phyloP scores from a whole-genome alignment of 163 green algal species.

The Smithsoniella earleae region DNA sequence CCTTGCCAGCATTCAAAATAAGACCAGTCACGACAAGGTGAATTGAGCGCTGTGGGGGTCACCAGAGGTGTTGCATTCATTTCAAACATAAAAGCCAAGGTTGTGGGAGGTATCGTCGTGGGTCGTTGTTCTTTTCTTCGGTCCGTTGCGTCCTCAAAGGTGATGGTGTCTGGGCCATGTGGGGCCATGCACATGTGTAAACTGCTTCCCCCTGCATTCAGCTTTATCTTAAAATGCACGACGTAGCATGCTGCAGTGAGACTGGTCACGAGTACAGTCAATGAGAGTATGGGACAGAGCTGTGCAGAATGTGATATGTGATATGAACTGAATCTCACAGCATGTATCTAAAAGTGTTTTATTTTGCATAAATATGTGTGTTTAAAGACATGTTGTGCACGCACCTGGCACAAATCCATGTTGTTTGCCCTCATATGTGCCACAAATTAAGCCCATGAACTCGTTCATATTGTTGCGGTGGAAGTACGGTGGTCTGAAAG shows the following conservation, averaged over 20 bases:
- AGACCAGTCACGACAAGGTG: background rate
- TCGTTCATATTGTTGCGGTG: slow-evolving; percentile 81
- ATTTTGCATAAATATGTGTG: too few species aligned
- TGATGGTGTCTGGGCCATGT: slow-evolving; percentile 79
- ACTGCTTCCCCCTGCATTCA: slow-evolving; percentile 54
- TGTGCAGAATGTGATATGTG: too few species aligned
- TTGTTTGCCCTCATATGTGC: slow-evolving; percentile 79
- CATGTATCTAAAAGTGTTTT: too few species aligned
- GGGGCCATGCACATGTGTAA: slow-evolving; percentile 90
- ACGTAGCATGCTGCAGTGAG: too few species aligned
- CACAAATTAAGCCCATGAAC: slow-evolving; percentile 91
- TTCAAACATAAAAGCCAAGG: slow-evolving; percentile 86
- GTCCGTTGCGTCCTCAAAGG: slow-evolving; percentile 68
- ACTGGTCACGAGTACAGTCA: too few species aligned
- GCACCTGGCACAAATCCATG: slow-evolving; percentile 68
- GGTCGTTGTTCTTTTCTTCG: slow-evolving; percentile 34
- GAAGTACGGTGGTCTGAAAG: slow-evolving; percentile 87
- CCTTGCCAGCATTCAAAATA: slow-evolving; percentile 23
- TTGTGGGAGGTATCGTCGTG: slow-evolving; percentile 42
- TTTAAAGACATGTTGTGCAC: too few species aligned
- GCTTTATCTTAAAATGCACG: too few species aligned
- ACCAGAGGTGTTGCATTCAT: slow-evolving; percentile 26
- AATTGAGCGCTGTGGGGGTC: background rate
- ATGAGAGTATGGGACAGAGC: too few species aligned
- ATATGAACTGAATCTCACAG: too few species aligned